These are phyloP conservation scores for Diaporthe australafricana DNA, from an alignment of 2,329 filamentous ascomycete genomes.

Conservation along the genomic window DNA sequence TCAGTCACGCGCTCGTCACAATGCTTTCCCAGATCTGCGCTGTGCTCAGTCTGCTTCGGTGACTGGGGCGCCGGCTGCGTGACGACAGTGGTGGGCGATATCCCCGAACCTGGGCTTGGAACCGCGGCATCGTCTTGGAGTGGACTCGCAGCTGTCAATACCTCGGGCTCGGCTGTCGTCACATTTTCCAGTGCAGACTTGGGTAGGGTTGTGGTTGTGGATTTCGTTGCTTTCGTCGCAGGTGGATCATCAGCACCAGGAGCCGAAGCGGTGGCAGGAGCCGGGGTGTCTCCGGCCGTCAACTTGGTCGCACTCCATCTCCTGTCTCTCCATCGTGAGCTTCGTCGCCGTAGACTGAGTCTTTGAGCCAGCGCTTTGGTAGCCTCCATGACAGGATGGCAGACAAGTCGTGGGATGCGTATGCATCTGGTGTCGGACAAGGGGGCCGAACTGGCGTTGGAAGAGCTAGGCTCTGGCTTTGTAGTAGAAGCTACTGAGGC, in stretches of 20 bases:
- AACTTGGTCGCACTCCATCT: slow-evolving; percentile 12
- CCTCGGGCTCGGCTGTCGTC: slow-evolving; percentile 8
- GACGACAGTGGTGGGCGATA: slow-evolving; percentile 51
- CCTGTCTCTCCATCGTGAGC: slow-evolving; percentile 32
- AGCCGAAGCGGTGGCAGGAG: not conserved
- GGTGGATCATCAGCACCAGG: slow-evolving; percentile 5
- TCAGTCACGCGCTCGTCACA: not conserved
- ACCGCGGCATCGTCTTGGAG: slow-evolving; percentile 40
- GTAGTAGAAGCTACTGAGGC: slow-evolving; percentile 20
- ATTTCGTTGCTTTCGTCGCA: not conserved
- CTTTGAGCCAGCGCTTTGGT: slow-evolving; percentile 37
- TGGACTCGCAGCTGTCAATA: slow-evolving; percentile 19
- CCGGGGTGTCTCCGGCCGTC: slow-evolving; percentile 1
- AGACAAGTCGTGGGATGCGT: slow-evolving; percentile 27
- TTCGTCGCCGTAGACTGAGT: slow-evolving; percentile 32
- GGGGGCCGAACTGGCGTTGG: not conserved
- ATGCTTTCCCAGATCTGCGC: not conserved
- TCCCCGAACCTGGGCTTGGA: slow-evolving; percentile 54
- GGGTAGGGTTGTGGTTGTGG: not conserved
- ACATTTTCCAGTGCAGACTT: not conserved
- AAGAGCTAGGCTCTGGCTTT: slow-evolving; percentile 6
- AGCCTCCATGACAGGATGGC: slow-evolving; percentile 37
- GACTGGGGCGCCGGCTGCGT: slow-evolving; percentile 44
- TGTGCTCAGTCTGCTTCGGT: slow-evolving; percentile 44
- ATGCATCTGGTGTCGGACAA: slow-evolving; percentile 31